Base-by-base conservation (phyloP, 805 yeast species). In the Grigorovia jiainica region DNA sequence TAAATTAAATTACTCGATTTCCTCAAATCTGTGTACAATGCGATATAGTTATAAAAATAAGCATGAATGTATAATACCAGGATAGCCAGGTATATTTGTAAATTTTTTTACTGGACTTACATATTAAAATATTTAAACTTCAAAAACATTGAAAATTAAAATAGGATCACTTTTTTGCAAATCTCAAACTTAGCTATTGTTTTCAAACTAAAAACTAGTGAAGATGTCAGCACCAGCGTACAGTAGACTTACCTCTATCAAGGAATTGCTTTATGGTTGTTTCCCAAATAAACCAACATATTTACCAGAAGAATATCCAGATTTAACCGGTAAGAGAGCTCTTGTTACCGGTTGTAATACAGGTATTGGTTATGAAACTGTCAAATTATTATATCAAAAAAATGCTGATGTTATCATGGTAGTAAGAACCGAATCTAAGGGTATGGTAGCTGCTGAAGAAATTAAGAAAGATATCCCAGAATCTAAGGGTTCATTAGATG, bases 331-430 rank as follows among this genome's bases (percentile, higher is more conserved):
- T 6, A 66, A 63, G 47, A 58, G 55, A n/a, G 67, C 67, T 13
- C 45, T 65, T 19, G 64, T 68, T 8, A 67, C 72, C 6, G 72
- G 72, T 39, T 59, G 60, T 19, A 66, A 62, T 38, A 50, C 68
- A 7, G 72, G 72, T 36, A 56, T 68, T 38, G 64, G 64, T n/a
- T 52, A 42, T 10, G 43, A 55, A 7, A 52, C 47, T 50, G 62
- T 31, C 47, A 54, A 49, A 32, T 35, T 52, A 21, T 42, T 60
- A 9, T 51, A 60, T 34, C 57, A 60, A 10, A 65, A 60, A 43
- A 56, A 65, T 41, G 64, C 66, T 51, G 48, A 57, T 21, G 58
- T 60, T 15, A 50, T 57, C 11, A 48, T 52, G 18, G 56, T 65
- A 15, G 63, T 63, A 4, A 61, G 72, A 56, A 61, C 47, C 11